Conservation (phyloP, 805 yeast species). For the Zygoascus bituminiphila region DNA sequence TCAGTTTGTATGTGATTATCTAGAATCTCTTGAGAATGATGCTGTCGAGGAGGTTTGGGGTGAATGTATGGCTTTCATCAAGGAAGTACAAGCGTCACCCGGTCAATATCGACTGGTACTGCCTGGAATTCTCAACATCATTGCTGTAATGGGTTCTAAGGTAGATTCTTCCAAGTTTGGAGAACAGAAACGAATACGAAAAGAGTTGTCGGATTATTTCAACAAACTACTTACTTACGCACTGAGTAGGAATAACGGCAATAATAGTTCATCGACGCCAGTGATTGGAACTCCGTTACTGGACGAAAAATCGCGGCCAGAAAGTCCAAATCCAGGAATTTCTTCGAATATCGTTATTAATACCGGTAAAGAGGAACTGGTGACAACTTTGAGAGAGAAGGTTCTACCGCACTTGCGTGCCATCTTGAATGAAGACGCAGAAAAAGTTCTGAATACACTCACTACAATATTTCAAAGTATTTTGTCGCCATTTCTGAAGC, state of each 20-base stretch:
- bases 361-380: background rate
- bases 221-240: slow-evolving; percentile 27
- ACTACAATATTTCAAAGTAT: slow-evolving; percentile 46
- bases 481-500: slow-evolving; percentile 45
- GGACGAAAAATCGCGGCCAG: background rate
- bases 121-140: slow-evolving; percentile 46
- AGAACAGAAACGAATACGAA: slow-evolving; percentile 48
- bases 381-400: background rate
- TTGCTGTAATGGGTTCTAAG: slow-evolving; percentile 46
- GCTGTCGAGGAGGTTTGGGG: slow-evolving; percentile 73
- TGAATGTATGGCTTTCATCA: slow-evolving; percentile 49
- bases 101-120: slow-evolving; percentile 41
- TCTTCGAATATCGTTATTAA: background rate
- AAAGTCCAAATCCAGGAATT: background rate
- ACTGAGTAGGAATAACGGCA: background rate
- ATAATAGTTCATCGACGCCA: background rate
- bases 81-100: slow-evolving; percentile 44
- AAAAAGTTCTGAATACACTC: slow-evolving; percentile 45
- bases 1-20: slow-evolving; percentile 51
- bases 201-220: slow-evolving; percentile 47
- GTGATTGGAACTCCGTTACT: background rate
- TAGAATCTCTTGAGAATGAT: slow-evolving; percentile 61
- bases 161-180: slow-evolving; percentile 52
- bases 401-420: background rate
- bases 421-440: slow-evolving; percentile 40